Conservation (phyloP, 352 stramenopile species). For the Globisporangium recalcitrans region DNA sequence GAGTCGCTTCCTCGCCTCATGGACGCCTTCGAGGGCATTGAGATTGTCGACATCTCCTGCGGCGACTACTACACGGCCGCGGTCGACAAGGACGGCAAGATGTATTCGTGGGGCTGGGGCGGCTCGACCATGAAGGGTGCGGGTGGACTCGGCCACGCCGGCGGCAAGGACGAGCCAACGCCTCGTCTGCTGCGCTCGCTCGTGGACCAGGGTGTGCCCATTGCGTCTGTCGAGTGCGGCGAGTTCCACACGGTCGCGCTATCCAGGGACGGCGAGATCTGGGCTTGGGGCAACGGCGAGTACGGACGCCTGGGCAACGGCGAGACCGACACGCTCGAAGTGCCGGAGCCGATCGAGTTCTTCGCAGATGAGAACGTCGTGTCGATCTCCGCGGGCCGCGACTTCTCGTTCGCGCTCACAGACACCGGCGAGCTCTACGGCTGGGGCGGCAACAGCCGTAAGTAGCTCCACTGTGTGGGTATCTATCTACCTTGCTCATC, state of each 20-base stretch:
- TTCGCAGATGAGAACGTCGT: constrained; percentile 70
- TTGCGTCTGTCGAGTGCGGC: constrained; percentile 66
- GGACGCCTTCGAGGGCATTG: constrained; percentile 58
- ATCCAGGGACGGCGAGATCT: constrained; percentile 86
- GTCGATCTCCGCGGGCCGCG: constrained; percentile 73
- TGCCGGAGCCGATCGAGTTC: constrained; percentile 82
- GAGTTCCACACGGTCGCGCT: constrained; percentile 90
- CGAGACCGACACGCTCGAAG: constrained; percentile 73
- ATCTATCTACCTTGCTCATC: not conserved
- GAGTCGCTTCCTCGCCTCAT: constrained; percentile 53
- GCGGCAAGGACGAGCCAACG: constrained; percentile 66
- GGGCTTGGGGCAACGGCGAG: constrained; percentile 89
- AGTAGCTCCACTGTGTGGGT: constrained; percentile 19
- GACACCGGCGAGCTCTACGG: constrained; percentile 83
- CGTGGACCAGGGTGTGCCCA: constrained; percentile 78
- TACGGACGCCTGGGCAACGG: constrained; percentile 90
- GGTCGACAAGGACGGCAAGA: constrained; percentile 78
- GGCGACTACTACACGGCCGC: constrained; percentile 85
- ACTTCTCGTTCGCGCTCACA: constrained; percentile 87
- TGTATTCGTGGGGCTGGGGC: constrained; percentile 90
- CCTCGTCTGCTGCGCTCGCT: constrained; percentile 63
- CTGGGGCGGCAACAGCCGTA: constrained; percentile 91
- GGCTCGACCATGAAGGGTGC: constrained; percentile 80
- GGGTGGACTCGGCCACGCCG: constrained; percentile 66
- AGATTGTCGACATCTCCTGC: constrained; percentile 81